phyloP scores from a whole-genome alignment of 2,329 filamentous ascomycete species.

The Aspergillus brasiliensis region DNA sequence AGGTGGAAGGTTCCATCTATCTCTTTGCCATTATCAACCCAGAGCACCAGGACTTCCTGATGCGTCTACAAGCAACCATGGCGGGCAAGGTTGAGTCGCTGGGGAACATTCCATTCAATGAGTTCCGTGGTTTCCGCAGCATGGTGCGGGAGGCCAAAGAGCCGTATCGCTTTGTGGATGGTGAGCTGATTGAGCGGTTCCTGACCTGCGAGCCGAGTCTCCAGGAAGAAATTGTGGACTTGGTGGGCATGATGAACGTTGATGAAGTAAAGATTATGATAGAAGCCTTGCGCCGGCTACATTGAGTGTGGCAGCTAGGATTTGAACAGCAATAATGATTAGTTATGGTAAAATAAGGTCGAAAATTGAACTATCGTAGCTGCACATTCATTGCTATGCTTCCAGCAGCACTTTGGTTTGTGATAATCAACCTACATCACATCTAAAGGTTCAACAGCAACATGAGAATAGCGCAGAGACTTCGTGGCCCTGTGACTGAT shows the following conservation, averaged over 20 bases:
- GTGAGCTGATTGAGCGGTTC: constrained; percentile 85
- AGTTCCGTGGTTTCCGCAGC: constrained; percentile 81
- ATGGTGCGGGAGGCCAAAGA: constrained; percentile 69
- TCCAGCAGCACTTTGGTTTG: neutral
- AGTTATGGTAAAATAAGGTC: neutral
- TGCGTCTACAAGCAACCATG: constrained; percentile 75
- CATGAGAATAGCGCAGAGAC: no score
- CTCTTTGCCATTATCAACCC: constrained; percentile 80
- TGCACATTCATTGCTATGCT: neutral
- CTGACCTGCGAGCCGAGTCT: constrained; percentile 66
- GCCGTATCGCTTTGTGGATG: constrained; percentile 87
- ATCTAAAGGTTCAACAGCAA: no score
- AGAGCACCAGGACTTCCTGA: constrained; percentile 73
- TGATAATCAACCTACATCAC: neutral
- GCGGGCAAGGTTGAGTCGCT: constrained; percentile 66
- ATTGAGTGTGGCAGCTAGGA: constrained; percentile 30
- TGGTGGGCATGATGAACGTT: constrained; percentile 56
- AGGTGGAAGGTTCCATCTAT: constrained; percentile 91
- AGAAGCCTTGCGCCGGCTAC: constrained; percentile 57
- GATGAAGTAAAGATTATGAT: constrained; percentile 64
- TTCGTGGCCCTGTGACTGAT: no score
- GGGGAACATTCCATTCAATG: constrained; percentile 74
- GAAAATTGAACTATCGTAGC: neutral
- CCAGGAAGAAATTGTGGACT: constrained; percentile 57
- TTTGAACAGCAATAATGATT: neutral